These are phyloP conservation scores for Leptographium lundbergii DNA, from an alignment of 2,329 filamentous ascomycete genomes.

Conservation along the genomic window DNA sequence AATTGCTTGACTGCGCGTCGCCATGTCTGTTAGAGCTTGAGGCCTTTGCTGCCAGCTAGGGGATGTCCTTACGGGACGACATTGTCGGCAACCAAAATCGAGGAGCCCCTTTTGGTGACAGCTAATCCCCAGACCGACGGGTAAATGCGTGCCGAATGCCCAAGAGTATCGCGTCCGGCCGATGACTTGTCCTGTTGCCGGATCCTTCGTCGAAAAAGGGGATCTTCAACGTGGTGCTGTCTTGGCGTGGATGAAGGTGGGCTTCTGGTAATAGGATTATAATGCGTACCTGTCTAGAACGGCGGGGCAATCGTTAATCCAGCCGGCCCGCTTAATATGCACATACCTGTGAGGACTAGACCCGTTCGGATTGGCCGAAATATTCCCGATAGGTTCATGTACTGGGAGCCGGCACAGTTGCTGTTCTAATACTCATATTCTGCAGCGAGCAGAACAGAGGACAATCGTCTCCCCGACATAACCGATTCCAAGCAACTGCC, in stretches of 20 bases:
- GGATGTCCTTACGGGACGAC: conserved; percentile 11
- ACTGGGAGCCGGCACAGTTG: background rate
- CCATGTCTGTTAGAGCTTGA: background rate
- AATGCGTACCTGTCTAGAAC: conserved; percentile 1
- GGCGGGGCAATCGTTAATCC: conserved; percentile 13
- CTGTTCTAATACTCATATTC: background rate
- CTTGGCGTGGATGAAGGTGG: background rate
- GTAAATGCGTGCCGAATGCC: background rate
- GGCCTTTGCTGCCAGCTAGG: background rate
- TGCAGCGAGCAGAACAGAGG: background rate
- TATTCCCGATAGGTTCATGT: background rate
- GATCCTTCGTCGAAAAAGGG: background rate
- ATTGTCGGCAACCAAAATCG: conserved; percentile 5
- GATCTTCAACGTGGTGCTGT: background rate
- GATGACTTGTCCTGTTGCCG: background rate
- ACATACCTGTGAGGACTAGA: background rate
- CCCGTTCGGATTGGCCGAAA: background rate
- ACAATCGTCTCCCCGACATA: background rate
- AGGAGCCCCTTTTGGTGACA: conserved; percentile 5
- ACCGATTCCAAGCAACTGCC: background rate
- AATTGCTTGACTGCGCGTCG: conserved; percentile 83
- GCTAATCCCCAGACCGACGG: background rate
- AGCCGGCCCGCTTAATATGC: conserved; percentile 6
- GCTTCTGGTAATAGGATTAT: background rate
- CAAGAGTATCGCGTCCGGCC: background rate